These are phyloP conservation scores for Adenanthera pavonina DNA, from an alignment of 306 rosid species.

Conservation along the genomic window DNA sequence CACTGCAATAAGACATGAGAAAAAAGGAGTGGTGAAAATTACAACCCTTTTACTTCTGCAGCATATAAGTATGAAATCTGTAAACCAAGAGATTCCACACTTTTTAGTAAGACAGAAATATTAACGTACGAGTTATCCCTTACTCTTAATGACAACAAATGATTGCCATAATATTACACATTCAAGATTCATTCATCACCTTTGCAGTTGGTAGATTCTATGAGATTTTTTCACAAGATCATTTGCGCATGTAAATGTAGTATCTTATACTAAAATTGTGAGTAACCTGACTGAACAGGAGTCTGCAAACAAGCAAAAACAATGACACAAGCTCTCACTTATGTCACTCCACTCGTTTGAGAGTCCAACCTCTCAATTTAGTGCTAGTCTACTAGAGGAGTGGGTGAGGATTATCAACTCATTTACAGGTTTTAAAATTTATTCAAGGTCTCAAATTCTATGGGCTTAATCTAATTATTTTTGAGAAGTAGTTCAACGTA, in stretches of 20 bases:
- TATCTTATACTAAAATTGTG: neutral
- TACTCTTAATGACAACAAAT: neutral
- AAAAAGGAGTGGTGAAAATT: neutral
- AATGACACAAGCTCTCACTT: neutral
- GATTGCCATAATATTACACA: neutral
- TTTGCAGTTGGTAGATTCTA: neutral
- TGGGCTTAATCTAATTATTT: neutral
- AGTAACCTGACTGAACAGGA: neutral
- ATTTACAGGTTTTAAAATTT: neutral
- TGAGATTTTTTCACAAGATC: neutral
- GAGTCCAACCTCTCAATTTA: neutral
- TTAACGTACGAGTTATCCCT: neutral
- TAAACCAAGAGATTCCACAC: neutral
- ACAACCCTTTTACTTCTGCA: neutral
- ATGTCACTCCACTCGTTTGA: neutral
- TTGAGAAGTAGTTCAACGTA: neutral
- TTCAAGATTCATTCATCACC: constrained; percentile 5
- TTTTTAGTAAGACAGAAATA: neutral
- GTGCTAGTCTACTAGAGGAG: too few species aligned
- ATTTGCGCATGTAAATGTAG: neutral
- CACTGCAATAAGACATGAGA: neutral
- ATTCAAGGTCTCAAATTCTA: neutral
- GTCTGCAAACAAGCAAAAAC: neutral
- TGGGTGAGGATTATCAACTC: neutral
- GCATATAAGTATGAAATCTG: neutral